These are phyloP conservation scores for Diospyros lotus DNA, from an alignment of 148 eudicot species.

Conservation along the genomic window DNA sequence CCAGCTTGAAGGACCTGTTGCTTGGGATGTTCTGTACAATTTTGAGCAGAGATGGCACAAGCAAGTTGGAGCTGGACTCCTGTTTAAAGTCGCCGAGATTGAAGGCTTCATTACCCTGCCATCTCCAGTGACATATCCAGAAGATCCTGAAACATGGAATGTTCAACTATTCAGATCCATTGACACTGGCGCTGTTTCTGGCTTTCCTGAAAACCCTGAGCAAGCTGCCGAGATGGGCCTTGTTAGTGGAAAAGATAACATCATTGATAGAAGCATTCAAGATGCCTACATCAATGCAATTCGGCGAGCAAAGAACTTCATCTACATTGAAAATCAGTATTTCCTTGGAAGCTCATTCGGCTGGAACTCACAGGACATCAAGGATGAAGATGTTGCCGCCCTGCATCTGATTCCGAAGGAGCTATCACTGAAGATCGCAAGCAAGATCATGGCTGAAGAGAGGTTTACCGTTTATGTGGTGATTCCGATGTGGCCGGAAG, in stretches of 20 bases:
- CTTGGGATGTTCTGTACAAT: conserved; percentile 40
- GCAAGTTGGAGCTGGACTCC: conserved; percentile 25
- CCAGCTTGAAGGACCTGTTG: conserved; percentile 32
- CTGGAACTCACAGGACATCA: conserved; percentile 29
- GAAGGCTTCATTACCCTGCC: conserved; percentile 21
- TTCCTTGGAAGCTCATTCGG: conserved; percentile 36
- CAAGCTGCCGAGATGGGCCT: conserved; percentile 29
- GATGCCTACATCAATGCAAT: conserved; percentile 36
- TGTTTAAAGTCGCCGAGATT: conserved; percentile 20
- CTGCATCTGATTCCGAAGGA: neutral
- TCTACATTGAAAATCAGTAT: conserved; percentile 39
- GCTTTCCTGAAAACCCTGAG: conserved; percentile 23
- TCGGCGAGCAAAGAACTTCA: conserved; percentile 33
- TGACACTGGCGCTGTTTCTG: conserved; percentile 34
- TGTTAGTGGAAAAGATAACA: conserved; percentile 29
- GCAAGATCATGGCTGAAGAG: conserved; percentile 24
- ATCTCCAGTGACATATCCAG: conserved; percentile 20
- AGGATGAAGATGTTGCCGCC: conserved; percentile 25
- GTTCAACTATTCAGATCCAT: conserved; percentile 40
- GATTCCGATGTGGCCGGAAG: conserved; percentile 17
- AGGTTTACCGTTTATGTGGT: conserved; percentile 16
- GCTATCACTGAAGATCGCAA: too few relatives aligned
- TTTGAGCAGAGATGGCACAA: conserved; percentile 44
- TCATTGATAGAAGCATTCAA: conserved; percentile 37
- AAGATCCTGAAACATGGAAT: conserved; percentile 32